Base-by-base conservation (phyloP, 495 filamentous ascomycete species). In the Parathielavia appendiculata region DNA sequence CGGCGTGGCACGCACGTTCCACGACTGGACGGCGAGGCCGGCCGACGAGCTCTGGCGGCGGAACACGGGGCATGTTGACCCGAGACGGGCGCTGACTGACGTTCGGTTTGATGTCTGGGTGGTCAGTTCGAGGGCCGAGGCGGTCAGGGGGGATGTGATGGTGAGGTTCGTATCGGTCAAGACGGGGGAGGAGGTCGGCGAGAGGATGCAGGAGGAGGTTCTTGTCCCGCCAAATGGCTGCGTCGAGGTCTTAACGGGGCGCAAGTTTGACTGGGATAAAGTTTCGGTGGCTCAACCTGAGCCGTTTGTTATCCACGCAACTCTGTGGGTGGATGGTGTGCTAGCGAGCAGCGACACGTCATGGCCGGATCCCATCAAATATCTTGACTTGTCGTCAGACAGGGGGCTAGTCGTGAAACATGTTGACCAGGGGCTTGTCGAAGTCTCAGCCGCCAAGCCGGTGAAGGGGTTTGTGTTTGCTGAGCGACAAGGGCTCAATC, bases 341-440 rank as follows among this genome's bases (percentile, higher is more conserved):
- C 45, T 80, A n/a, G 74, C 86, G 7, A 76, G 83, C 12, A 76
- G 83, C 12, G 83, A 87, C 63, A 77, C 82, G 0, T 84, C 87
- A 55, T 92, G 89, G 90, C 88, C 89, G 0, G 86, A 92, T 59
- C 90, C 89, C 16, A 78, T 92, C 61, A 91, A 92, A 72, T 91
- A 90, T 66, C 78, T 91, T 20, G 77, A 85, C 55, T 79, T 93
- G 32, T 74, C 76, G 0, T n/a, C n/a, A n/a, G 57, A 69, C 9
- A 66, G 75, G 9, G 61, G 69, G 7, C 64, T 79, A 7, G 54
- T 51, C 17, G 54, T 72, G 0, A 47, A 60, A 34, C 13, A 36
- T 6, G 19, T 48, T 8, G 45, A 30, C 1, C 32, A 54, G 20
- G 51, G 44, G 11, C 17, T 57, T 14, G 57, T 76, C 0, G 60